Conservation (phyloP, 2,329 filamentous ascomycete genomes). For the Beauveria varroae region DNA sequence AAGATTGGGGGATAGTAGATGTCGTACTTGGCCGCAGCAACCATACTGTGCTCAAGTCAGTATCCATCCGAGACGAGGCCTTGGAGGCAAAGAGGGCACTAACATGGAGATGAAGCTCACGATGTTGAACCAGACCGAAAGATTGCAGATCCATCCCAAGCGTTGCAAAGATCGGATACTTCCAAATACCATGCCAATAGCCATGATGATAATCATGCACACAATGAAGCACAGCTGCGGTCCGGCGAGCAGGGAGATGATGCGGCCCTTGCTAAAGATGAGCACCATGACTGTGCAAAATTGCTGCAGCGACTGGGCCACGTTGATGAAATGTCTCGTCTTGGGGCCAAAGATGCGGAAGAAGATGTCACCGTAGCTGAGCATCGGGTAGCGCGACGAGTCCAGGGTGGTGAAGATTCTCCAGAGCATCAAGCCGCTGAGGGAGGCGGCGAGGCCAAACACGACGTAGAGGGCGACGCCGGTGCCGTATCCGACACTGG, state of each 20-base stretch:
- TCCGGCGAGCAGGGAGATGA: slow-evolving; percentile 40
- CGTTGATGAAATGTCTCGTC: slow-evolving; percentile 37
- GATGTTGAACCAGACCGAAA: slow-evolving; percentile 50
- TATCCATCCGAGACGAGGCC: no score
- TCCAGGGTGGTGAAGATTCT: slow-evolving; percentile 36
- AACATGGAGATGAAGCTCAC: slow-evolving; percentile 35
- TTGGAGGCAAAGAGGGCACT: neutral
- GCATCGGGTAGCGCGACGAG: slow-evolving; percentile 36
- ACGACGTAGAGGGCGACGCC: slow-evolving; percentile 36
- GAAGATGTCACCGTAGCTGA: slow-evolving; percentile 38
- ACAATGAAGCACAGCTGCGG: slow-evolving; percentile 43
- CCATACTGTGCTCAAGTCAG: slow-evolving; percentile 1
- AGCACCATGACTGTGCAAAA: slow-evolving; percentile 44
- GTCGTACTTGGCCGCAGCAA: slow-evolving; percentile 8
- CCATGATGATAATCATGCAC: slow-evolving; percentile 42
- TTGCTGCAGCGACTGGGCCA: slow-evolving; percentile 38
- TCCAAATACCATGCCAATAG: slow-evolving; percentile 43
- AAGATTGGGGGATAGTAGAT: neutral
- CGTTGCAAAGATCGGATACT: slow-evolving; percentile 47
- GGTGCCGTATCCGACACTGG: slow-evolving; percentile 33
- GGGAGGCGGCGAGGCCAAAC: slow-evolving; percentile 33
- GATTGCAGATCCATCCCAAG: slow-evolving; percentile 47
- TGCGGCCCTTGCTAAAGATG: slow-evolving; percentile 45
- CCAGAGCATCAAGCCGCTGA: slow-evolving; percentile 35
- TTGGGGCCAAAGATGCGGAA: slow-evolving; percentile 38